A percentile compares a stretch with the other conserved stretches of the same genome.
Evolutionary conservation across 2,329 filamentous ascomycete genomes (phyloP).

Genomic region (Hansfordia pulvinata): DNA sequence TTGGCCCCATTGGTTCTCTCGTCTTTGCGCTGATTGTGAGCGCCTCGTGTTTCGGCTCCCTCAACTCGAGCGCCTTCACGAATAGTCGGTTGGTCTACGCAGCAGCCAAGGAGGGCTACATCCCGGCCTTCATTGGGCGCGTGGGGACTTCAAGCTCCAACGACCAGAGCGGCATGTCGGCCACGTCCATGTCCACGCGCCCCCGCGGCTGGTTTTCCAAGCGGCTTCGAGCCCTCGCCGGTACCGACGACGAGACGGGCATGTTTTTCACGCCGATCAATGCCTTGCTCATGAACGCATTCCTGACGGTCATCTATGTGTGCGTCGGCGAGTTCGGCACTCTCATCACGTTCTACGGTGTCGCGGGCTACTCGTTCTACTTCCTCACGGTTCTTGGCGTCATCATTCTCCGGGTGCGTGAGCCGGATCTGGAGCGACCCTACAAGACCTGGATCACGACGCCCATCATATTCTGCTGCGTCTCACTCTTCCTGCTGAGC

Average conservation of each 20-base stretch:
- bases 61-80: slow-evolving; percentile 92
- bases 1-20: slow-evolving; percentile 70
- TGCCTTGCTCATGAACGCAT: slow-evolving; percentile 71
- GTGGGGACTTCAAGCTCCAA: no score
- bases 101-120: slow-evolving; percentile 88
- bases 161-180: slow-evolving; percentile 59
- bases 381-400: slow-evolving; percentile 89
- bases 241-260: slow-evolving; percentile 64
- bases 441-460: slow-evolving; percentile 96
- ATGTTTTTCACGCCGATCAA: slow-evolving; percentile 92
- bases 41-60: slow-evolving; percentile 82
- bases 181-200: slow-evolving; percentile 24
- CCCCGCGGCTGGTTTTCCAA: slow-evolving; percentile 44
- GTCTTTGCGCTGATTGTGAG: slow-evolving; percentile 80
- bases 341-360: slow-evolving; percentile 91
- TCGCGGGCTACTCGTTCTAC: slow-evolving; percentile 95
- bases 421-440: slow-evolving; percentile 77
- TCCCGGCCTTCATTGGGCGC: slow-evolving; percentile 70
- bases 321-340: slow-evolving; percentile 82
- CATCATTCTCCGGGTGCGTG: slow-evolving; percentile 76
- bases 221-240: slow-evolving; percentile 46
- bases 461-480: slow-evolving; percentile 96
- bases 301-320: slow-evolving; percentile 65
- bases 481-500: slow-evolving; percentile 82
- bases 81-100: slow-evolving; percentile 84